Evolutionary conservation across 306 rosid genomes (phyloP).

Genomic region (Ormosia emarginata): DNA sequence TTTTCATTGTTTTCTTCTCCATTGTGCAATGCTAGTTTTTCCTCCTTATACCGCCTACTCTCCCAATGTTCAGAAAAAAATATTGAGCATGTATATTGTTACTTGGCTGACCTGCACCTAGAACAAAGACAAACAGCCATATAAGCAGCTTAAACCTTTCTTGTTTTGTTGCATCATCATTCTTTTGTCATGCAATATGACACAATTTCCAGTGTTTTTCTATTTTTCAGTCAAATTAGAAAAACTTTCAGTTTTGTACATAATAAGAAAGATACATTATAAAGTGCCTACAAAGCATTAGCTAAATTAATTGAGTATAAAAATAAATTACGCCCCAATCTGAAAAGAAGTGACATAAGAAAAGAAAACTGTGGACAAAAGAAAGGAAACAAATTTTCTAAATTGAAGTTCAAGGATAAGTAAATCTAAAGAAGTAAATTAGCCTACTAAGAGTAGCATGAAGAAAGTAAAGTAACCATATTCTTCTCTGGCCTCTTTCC

Average conservation of each 20-base stretch:
- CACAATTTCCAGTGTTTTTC: neutral
- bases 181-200: neutral
- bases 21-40: neutral
- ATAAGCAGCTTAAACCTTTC: neutral
- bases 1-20: neutral
- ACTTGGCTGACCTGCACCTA: neutral
- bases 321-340: neutral
- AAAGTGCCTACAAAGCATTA: neutral
- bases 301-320: neutral
- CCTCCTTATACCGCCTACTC: neutral
- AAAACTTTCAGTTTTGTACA: neutral
- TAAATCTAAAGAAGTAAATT: neutral
- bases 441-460: neutral
- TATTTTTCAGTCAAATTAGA: neutral
- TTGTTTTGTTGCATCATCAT: neutral
- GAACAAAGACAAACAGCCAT: neutral
- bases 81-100: neutral
- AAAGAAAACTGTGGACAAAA: neutral
- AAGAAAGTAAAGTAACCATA: neutral
- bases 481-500: neutral
- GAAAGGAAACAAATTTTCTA: neutral
- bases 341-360: neutral
- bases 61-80: neutral
- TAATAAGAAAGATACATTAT: neutral
- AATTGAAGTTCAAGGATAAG: neutral